These are phyloP conservation scores for Candida ortonii DNA, from an alignment of 805 yeast species.

Conservation along the genomic window DNA sequence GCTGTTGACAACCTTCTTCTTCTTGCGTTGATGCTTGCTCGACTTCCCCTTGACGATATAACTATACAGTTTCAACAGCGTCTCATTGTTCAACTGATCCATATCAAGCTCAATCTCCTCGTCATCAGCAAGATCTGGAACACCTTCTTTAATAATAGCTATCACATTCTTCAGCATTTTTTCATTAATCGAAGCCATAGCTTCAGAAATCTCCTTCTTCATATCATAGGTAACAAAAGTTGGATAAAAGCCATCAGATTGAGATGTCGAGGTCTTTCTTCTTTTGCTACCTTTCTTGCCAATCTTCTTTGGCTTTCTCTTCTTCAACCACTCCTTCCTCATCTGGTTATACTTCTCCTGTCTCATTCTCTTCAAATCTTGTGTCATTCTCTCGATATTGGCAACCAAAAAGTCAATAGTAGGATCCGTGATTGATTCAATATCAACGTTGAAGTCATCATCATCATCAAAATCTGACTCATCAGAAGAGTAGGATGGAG, in stretches of 20 bases:
- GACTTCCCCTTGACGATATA: constrained; percentile 60
- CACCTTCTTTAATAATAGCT: constrained; percentile 75
- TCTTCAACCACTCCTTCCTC: constrained; percentile 59
- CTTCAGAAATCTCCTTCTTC: constrained; percentile 91
- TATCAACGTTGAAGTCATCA: constrained; percentile 53
- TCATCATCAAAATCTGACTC: constrained; percentile 41
- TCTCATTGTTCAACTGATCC: constrained; percentile 84
- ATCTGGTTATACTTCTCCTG: constrained; percentile 68
- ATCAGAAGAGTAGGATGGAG: constrained; percentile 44
- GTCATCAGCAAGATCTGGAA: constrained; percentile 66
- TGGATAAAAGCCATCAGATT: constrained; percentile 27
- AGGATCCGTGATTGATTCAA: constrained; percentile 74
- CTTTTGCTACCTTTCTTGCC: constrained; percentile 33
- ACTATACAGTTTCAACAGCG: constrained; percentile 79
- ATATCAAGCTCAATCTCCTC: constrained; percentile 96
- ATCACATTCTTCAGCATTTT: constrained; percentile 80
- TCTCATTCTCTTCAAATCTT: constrained; percentile 79
- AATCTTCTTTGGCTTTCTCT: constrained; percentile 40
- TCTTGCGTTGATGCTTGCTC: constrained; percentile 40
- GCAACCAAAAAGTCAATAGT: constrained; percentile 87
- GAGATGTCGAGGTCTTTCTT: constrained; percentile 18
- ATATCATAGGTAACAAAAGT: constrained; percentile 80
- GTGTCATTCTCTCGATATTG: constrained; percentile 81
- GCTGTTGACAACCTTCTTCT: constrained; percentile 48
- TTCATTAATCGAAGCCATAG: constrained; percentile 71